phyloP scores from a whole-genome alignment of 2,329 filamentous ascomycete genomes.

The Akanthomyces lecanii region DNA sequence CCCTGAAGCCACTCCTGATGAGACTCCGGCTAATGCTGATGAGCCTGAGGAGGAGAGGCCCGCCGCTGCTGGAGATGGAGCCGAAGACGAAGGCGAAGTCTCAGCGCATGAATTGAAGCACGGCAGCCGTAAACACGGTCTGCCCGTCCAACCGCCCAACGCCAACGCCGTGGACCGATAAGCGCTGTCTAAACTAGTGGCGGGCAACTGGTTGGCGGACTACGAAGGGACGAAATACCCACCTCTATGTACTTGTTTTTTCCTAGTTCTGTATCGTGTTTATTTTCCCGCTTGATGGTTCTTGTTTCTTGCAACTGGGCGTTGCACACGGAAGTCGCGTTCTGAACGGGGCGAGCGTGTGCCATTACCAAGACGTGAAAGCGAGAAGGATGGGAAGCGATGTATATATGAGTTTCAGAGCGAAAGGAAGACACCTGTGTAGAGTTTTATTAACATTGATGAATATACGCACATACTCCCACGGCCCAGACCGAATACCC shows the following conservation, averaged over 20 bases:
- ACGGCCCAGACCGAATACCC: neutral
- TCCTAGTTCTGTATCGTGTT: neutral
- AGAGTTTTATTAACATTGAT: neutral
- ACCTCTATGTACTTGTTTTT: neutral
- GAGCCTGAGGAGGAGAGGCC: neutral
- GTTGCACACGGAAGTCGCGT: neutral
- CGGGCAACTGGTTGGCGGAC: neutral
- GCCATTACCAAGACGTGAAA: neutral
- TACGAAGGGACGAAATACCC: too few relatives aligned
- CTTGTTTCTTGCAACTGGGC: neutral
- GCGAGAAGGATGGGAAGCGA: neutral
- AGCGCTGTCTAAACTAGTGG: neutral
- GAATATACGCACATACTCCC: constrained; percentile 1
- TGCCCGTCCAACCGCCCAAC: neutral
- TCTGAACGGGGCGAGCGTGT: neutral
- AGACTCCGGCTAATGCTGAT: neutral
- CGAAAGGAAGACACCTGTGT: neutral
- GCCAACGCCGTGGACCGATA: constrained; percentile 6
- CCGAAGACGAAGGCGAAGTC: neutral
- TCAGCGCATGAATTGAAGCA: neutral
- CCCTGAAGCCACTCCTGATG: neutral
- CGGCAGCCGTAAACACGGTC: neutral
- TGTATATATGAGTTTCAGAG: neutral
- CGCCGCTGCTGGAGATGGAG: neutral
- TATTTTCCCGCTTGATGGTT: neutral